Evolutionary conservation across 1,284 basidiomycete genomes (phyloP), one percentile per base, ranked within the genome.

Genomic region (Pseudozyma sp.): DNA sequence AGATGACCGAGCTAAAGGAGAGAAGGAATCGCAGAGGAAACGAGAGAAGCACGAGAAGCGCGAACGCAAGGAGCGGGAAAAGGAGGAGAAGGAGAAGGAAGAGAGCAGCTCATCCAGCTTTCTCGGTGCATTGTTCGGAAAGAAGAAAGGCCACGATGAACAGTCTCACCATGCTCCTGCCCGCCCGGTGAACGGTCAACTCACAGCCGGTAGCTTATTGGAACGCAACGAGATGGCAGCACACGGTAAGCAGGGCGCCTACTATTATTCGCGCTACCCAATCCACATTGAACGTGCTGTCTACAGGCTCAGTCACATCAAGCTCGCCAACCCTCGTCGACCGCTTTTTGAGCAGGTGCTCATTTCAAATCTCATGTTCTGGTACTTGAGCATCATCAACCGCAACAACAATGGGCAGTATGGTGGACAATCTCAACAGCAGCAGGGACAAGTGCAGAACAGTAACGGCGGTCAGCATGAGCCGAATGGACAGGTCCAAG

Each of bases 291-390:
- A 99, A 86, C 90, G 96, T 25, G 96, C 96, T 2, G 95, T 99
- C 55, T 99, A 99, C 86, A 89, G 96, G 56, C 87, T 99, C 54
- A 95, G 93, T 84, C 96, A 99, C 84, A 98, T 99, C 88, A 99
- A 99, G 86, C 88, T 99, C 48, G 96, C 97, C 25, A 98, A 99
- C 85, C 95, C 96, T 11, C 89, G 97, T 56, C 89, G 96, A 47
- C 95, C 97, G 18, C 88, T 99, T 16, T 98, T 97, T 82, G 97
- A 99, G 87, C 96, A 99, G 86, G 96, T 99, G 53, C 87, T 99
- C 69, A 99, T 99, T 86, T 97, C 94, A 81, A 99, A 99, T 85
- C 88, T 99, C 77, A 99, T 98, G 95, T 99, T 99, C 88, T 99
- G 96, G 96, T 99, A 99, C 85, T 89, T 99, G 43, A 93, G 94